phyloP scores from a whole-genome alignment of 2,329 filamentous ascomycete genomes.

The Fusarium robinianum region DNA sequence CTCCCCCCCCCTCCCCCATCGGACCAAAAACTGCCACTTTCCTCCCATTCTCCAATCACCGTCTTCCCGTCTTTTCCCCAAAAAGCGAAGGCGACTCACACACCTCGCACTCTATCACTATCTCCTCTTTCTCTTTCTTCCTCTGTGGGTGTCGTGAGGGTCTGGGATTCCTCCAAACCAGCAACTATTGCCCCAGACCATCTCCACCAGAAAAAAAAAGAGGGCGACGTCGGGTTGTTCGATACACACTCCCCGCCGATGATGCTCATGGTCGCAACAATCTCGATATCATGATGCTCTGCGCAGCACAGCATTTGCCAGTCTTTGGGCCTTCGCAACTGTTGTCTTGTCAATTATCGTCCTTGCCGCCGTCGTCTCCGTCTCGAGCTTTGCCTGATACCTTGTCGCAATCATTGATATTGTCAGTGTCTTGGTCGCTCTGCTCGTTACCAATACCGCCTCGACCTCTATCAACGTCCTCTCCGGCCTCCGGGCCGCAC shows the following conservation, averaged over 20 bases:
- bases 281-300: conserved; percentile 51
- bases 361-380: conserved; percentile 12
- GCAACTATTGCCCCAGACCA: conserved; percentile 14
- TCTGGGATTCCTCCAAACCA: conserved; percentile 28
- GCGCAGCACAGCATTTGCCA: conserved; percentile 43
- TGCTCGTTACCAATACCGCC: conserved; percentile 7
- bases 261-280: conserved; percentile 40
- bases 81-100: conserved; percentile 24
- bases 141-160: conserved; percentile 26
- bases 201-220: conserved; percentile 5
- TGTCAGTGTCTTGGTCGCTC: conserved; percentile 7
- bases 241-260: conserved; percentile 20
- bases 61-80: conserved; percentile 29
- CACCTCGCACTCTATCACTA: conserved; percentile 13
- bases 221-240: conserved; percentile 10
- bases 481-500: conserved; percentile 11
- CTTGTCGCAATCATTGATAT: conserved; percentile 19
- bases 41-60: conserved; percentile 38
- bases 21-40: too few relatives aligned
- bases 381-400: too few relatives aligned
- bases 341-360: conserved; percentile 21
- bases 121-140: conserved; percentile 17
- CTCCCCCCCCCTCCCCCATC: conserved; percentile 22
- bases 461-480: conserved; percentile 7
- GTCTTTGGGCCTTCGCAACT: conserved; percentile 36